A percentile compares a stretch with the other conserved stretches of the same genome.
These are phyloP conservation scores for Rhizopus delemar DNA, from an alignment of 371 early-diverging fungal species.

Conservation along the genomic window DNA sequence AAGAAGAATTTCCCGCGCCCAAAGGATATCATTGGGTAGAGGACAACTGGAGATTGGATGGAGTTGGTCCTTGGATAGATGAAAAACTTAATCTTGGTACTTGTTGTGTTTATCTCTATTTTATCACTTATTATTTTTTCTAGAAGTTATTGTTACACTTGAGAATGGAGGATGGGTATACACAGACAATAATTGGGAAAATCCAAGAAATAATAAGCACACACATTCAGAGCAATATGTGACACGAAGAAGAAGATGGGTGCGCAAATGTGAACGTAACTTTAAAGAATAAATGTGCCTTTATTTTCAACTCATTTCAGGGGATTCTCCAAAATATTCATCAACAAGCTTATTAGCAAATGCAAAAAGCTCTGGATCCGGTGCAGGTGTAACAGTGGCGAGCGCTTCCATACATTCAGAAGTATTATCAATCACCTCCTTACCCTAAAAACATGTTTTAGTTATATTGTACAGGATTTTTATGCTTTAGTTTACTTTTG, in stretches of 20 bases:
- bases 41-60: conserved; percentile 45
- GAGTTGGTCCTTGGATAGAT: conserved; percentile 48
- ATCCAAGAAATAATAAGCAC: conserved; percentile 10
- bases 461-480: neutral
- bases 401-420: conserved; percentile 34
- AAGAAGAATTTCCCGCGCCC: conserved; percentile 42
- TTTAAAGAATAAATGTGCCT: conserved; percentile 4
- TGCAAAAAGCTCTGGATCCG: conserved; percentile 28
- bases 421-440: conserved; percentile 23
- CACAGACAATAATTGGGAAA: conserved; percentile 33
- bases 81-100: conserved; percentile 44
- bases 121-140: neutral
- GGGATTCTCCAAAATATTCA: conserved; percentile 28
- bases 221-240: conserved; percentile 7
- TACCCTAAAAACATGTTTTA: conserved; percentile 7
- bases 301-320: conserved; percentile 25
- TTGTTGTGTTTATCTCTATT: neutral
- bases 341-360: conserved; percentile 30
- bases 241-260: conserved; percentile 31
- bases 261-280: conserved; percentile 22
- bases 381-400: conserved; percentile 29
- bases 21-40: conserved; percentile 47
- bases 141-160: conserved; percentile 28
- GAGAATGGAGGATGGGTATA: conserved; percentile 43
- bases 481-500: conserved; percentile 3